Evolutionary conservation across 257 asterid species (phyloP).

Genomic region (Ocimum tenuiflorum): DNA sequence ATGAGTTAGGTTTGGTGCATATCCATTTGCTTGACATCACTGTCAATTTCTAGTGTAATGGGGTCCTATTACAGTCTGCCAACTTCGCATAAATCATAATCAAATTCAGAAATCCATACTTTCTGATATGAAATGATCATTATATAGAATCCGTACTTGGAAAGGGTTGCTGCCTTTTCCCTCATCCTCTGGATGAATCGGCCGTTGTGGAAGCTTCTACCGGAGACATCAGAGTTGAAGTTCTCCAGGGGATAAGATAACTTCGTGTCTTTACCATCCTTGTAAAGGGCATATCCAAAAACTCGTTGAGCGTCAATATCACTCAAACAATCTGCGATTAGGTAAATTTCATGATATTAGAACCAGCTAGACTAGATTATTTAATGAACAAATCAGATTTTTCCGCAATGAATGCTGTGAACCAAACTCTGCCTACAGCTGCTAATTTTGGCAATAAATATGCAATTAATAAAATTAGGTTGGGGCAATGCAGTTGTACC

Average conservation of each 20-base stretch:
- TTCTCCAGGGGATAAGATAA: slow-evolving; percentile 70
- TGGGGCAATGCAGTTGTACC: slow-evolving; percentile 29
- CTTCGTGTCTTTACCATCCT: slow-evolving; percentile 52
- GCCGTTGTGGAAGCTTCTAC: slow-evolving; percentile 81
- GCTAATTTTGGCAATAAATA: not conserved
- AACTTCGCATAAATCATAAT: not conserved
- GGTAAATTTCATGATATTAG: not conserved
- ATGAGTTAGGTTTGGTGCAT: not conserved
- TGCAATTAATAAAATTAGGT: not conserved
- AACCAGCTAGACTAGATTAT: not conserved
- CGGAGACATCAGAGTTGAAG: slow-evolving; percentile 54
- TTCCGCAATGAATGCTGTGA: not conserved
- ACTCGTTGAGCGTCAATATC: slow-evolving; percentile 68
- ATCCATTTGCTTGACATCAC: not conserved
- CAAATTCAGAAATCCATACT: not conserved
- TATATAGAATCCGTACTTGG: slow-evolving; percentile 39
- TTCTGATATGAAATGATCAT: not conserved
- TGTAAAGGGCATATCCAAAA: slow-evolving; percentile 66
- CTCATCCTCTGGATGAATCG: slow-evolving; percentile 76
- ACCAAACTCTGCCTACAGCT: not conserved
- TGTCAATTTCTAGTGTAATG: not conserved
- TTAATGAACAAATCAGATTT: not conserved
- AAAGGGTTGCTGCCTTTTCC: slow-evolving; percentile 61
- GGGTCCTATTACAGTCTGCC: not conserved
- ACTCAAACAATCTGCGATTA: slow-evolving; percentile 52